Evolutionary conservation across 208 protist species (phyloP).

Genomic region (Trypanosoma rangeli): DNA sequence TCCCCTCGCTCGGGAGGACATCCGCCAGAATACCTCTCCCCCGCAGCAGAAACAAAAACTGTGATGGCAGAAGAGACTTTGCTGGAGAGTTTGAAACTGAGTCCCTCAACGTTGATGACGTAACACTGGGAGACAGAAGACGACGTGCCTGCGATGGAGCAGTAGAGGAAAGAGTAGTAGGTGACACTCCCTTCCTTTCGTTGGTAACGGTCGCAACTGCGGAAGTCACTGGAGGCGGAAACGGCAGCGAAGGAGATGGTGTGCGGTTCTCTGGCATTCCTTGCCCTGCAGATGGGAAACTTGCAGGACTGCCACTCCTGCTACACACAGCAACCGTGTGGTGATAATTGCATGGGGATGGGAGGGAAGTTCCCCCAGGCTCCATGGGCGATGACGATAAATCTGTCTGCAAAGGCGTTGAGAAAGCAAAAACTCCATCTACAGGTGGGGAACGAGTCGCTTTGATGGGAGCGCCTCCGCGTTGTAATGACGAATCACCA

Average conservation of each 20-base stretch:
- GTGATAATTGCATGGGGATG: not conserved
- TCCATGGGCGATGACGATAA: not conserved
- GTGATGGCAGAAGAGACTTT: not conserved
- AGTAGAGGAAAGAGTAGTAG: not conserved
- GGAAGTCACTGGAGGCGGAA: not conserved
- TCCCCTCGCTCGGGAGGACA: constrained; percentile 13
- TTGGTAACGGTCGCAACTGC: not conserved
- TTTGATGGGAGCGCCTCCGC: not conserved
- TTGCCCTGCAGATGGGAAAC: not conserved
- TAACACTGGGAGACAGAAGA: constrained; percentile 5
- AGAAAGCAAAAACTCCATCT: not conserved
- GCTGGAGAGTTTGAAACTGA: not conserved
- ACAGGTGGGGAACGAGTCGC: not conserved
- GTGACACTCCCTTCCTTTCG: not conserved
- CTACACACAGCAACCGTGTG: not conserved
- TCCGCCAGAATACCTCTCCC: constrained; percentile 6
- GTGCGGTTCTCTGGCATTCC: not conserved
- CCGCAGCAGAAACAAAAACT: not conserved
- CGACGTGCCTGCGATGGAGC: not conserved
- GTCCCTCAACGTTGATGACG: not conserved
- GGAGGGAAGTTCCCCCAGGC: not conserved
- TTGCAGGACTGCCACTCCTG: not conserved
- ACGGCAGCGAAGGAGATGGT: not conserved
- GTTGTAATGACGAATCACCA: not conserved
- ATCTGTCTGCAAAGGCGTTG: not conserved